Evolutionary conservation across 1,284 basidiomycete species (phyloP).

Genomic region (Melampsora larici-populina): DNA sequence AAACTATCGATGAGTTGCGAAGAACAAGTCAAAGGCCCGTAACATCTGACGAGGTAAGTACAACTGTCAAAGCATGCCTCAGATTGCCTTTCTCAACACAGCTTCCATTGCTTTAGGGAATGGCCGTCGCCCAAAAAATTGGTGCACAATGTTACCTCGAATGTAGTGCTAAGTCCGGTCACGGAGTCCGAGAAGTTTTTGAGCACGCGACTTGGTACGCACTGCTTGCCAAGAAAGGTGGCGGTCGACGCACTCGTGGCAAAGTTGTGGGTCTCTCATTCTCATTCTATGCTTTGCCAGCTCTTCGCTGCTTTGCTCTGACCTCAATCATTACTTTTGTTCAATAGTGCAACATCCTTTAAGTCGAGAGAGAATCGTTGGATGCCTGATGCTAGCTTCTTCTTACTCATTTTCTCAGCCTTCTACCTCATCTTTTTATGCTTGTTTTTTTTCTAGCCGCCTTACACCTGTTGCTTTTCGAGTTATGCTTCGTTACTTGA

Average conservation of each 20-base stretch:
- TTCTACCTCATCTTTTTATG: too few species aligned
- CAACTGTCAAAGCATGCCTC: conserved; percentile 26
- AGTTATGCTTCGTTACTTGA: too few species aligned
- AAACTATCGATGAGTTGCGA: conserved; percentile 73
- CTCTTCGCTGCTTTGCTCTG: too few species aligned
- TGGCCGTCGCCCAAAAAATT: conserved; percentile 83
- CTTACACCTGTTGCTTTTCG: too few species aligned
- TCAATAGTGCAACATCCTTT: too few species aligned
- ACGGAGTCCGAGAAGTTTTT: conserved; percentile 88
- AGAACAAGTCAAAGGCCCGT: conserved; percentile 79
- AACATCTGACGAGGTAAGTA: conserved; percentile 66
- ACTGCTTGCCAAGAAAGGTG: conserved; percentile 57
- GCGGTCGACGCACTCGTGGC: conserved; percentile 30
- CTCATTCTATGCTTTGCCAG: too few species aligned
- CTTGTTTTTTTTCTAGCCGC: too few species aligned
- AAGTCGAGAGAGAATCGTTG: too few species aligned
- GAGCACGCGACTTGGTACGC: conserved; percentile 81
- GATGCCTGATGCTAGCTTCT: too few species aligned
- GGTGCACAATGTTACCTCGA: conserved; percentile 83
- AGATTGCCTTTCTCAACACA: neutral
- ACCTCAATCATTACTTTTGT: too few species aligned
- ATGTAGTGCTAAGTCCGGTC: conserved; percentile 82
- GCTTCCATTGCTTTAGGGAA: conserved; percentile 60
- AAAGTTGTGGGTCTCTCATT: neutral
- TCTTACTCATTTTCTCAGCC: too few species aligned